Evolutionary conservation across 192 early-diverging fungal species (phyloP).

Genomic region (Chytriomyces sp.): DNA sequence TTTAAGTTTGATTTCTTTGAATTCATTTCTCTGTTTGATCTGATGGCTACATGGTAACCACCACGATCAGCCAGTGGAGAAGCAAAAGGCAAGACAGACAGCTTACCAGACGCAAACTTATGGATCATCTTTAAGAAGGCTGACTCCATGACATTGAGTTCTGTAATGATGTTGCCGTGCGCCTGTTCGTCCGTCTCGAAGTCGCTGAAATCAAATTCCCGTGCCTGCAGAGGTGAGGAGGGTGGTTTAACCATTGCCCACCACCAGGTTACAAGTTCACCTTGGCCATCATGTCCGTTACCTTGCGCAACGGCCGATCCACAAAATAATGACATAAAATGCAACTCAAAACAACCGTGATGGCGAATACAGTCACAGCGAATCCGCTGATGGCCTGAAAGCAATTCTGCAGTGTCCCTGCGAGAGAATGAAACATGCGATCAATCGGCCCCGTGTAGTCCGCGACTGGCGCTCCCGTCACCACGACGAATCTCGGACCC

Average conservation of each 20-base stretch:
- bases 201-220: neutral
- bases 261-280: neutral
- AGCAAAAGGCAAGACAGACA: too few relatives aligned
- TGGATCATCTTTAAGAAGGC: slow-evolving; percentile 2
- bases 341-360: neutral
- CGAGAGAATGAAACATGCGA: neutral
- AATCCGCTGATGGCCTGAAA: neutral
- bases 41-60: too few relatives aligned
- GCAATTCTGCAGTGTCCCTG: neutral
- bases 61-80: too few relatives aligned
- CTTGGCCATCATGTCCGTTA: neutral
- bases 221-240: too few relatives aligned
- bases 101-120: neutral
- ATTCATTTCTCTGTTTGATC: too few relatives aligned
- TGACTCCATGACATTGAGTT: neutral
- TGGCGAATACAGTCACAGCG: neutral
- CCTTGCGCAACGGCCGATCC: neutral
- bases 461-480: neutral
- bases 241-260: too few relatives aligned
- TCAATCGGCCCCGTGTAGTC: neutral
- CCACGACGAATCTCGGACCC: neutral
- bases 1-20: too few relatives aligned
- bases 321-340: neutral
- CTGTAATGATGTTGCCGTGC: neutral
- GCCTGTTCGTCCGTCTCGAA: neutral